phyloP scores from a whole-genome alignment of 75 land plant genomes.

The Picea glauca region DNA sequence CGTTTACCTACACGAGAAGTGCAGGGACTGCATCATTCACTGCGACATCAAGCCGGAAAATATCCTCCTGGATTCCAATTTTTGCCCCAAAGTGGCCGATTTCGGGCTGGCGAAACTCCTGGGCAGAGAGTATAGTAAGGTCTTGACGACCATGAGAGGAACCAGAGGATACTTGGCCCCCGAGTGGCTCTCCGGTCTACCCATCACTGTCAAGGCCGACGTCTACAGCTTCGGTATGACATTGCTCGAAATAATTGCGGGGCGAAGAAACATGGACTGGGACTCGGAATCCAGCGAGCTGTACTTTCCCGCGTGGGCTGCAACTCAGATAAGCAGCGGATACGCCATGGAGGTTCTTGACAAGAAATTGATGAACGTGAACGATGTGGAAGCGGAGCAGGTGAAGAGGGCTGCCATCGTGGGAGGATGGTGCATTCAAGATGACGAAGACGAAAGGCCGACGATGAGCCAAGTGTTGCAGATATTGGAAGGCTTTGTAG shows the following conservation, averaged over 20 bases:
- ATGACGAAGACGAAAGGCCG: conserved; percentile 16
- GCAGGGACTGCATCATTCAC: no score
- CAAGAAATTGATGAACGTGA: neutral
- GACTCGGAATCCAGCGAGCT: neutral
- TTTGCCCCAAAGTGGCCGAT: no score
- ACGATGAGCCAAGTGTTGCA: conserved; percentile 17
- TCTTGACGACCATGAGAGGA: no score
- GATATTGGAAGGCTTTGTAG: conserved; percentile 17
- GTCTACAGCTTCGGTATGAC: conserved; percentile 80
- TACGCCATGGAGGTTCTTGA: neutral
- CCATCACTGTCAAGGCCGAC: conserved; percentile 32
- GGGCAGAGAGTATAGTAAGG: no score
- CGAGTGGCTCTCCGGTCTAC: no score
- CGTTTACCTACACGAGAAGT: no score
- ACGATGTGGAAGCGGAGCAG: neutral
- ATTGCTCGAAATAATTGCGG: conserved; percentile 27
- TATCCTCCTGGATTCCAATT: no score
- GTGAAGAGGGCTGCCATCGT: neutral
- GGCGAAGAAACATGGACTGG: conserved; percentile 8
- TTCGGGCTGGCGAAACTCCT: no score
- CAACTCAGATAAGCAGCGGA: neutral
- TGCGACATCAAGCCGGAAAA: no score
- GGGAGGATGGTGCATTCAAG: conserved; percentile 24
- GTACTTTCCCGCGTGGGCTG: conserved; percentile 1
- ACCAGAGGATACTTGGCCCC: no score